A percentile compares a stretch with the other conserved stretches of the same genome.
These are phyloP conservation scores for Xylaria curta DNA, from an alignment of 495 filamentous ascomycete species.

Conservation along the genomic window DNA sequence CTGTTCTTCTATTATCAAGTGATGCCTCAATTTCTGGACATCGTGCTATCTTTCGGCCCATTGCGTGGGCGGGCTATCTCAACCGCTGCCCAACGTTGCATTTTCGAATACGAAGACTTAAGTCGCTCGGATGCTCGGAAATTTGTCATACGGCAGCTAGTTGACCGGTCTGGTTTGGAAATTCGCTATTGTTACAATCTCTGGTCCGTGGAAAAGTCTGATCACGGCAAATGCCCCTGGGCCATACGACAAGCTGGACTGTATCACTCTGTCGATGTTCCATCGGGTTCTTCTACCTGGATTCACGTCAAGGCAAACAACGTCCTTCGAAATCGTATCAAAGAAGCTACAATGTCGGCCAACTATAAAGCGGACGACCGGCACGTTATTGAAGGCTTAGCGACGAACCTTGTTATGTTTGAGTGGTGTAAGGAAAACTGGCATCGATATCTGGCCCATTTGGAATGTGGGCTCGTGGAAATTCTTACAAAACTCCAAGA, in stretches of 20 bases:
- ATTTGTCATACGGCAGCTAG: slow-evolving; percentile 37
- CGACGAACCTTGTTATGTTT: slow-evolving; percentile 45
- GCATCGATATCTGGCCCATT: slow-evolving; percentile 51
- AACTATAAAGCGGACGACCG: slow-evolving; percentile 19
- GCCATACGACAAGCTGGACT: slow-evolving; percentile 49
- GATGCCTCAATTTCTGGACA: slow-evolving; percentile 49
- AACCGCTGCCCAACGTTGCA: slow-evolving; percentile 35
- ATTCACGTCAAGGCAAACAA: slow-evolving; percentile 51
- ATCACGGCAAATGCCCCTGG: slow-evolving; percentile 41
- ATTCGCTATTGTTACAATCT: slow-evolving; percentile 49
- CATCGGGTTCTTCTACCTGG: slow-evolving; percentile 46
- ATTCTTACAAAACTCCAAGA: slow-evolving; percentile 19
- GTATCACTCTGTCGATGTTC: slow-evolving; percentile 54
- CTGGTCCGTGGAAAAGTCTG: slow-evolving; percentile 48
- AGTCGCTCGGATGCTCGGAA: slow-evolving; percentile 25
- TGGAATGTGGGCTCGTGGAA: slow-evolving; percentile 43
- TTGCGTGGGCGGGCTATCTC: slow-evolving; percentile 28
- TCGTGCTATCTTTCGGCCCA: slow-evolving; percentile 50
- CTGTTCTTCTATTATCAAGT: slow-evolving; percentile 50
- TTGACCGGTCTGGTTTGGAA: slow-evolving; percentile 47
- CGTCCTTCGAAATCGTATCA: slow-evolving; percentile 43
- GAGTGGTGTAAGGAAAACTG: slow-evolving; percentile 56
- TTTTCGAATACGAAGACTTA: slow-evolving; percentile 25
- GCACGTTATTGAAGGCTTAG: slow-evolving; percentile 16
- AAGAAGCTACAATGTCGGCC: slow-evolving; percentile 26